Evolutionary conservation across 2,329 filamentous ascomycete species (phyloP).

Genomic region (Nemania diffusa): DNA sequence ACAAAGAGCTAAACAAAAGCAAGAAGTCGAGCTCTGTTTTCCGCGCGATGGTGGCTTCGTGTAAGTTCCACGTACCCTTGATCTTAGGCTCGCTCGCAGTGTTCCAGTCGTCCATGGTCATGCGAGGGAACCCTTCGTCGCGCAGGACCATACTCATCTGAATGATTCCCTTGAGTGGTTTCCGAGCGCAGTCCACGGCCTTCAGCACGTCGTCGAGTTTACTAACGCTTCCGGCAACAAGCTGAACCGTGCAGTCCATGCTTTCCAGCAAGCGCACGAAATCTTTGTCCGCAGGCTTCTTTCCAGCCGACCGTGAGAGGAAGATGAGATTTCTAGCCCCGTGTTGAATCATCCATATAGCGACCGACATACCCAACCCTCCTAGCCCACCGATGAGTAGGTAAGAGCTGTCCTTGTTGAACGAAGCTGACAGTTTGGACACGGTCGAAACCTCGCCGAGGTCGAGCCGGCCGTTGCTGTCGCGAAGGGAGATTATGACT

Average conservation of each 20-base stretch:
- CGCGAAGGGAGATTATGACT: background rate
- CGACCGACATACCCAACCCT: conserved; percentile 37
- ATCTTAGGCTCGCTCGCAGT: conserved; percentile 51
- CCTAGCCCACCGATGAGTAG: conserved; percentile 41
- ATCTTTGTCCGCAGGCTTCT: background rate
- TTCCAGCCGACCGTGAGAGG: conserved; percentile 34
- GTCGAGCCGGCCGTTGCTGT: background rate
- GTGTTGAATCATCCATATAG: conserved; percentile 37
- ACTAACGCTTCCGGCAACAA: background rate
- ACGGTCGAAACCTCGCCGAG: background rate
- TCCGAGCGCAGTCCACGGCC: background rate
- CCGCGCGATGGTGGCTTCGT: conserved; percentile 42
- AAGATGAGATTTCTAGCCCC: conserved; percentile 18
- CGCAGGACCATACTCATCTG: conserved; percentile 6
- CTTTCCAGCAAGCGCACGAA: conserved; percentile 33
- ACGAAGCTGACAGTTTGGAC: background rate
- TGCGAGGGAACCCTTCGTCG: conserved; percentile 37
- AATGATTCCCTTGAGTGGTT: background rate
- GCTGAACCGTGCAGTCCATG: conserved; percentile 18
- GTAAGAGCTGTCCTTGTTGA: conserved; percentile 29
- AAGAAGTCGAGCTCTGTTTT: conserved; percentile 51
- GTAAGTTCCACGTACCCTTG: conserved; percentile 55
- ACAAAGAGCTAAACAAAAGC: conserved; percentile 48
- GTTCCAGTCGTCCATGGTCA: conserved; percentile 51
- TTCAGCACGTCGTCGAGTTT: background rate